Evolutionary conservation across 495 filamentous ascomycete species (phyloP).

Genomic region (Penicillium arizonense): DNA sequence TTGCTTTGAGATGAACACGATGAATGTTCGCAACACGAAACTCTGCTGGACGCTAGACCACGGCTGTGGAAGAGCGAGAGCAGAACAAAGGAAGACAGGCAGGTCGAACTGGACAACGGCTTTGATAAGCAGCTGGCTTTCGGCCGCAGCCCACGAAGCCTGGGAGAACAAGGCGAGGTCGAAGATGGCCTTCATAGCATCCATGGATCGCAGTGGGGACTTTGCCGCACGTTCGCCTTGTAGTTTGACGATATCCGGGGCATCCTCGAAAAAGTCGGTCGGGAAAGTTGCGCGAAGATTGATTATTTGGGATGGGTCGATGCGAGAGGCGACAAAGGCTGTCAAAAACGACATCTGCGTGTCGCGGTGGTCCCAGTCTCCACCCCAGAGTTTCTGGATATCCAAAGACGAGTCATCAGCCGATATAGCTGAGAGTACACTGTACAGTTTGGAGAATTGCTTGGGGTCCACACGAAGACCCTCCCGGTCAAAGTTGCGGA

Average conservation of each 20-base stretch:
- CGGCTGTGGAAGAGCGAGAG: constrained; percentile 64
- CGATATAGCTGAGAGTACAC: constrained; percentile 69
- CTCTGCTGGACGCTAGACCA: constrained; percentile 62
- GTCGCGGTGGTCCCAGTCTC: constrained; percentile 78
- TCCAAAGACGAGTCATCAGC: constrained; percentile 61
- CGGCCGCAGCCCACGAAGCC: constrained; percentile 60
- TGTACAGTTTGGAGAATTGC: constrained; percentile 79
- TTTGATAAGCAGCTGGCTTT: constrained; percentile 61
- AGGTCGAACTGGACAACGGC: constrained; percentile 51
- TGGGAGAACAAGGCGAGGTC: constrained; percentile 68
- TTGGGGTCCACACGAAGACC: constrained; percentile 68
- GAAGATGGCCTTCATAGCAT: constrained; percentile 79
- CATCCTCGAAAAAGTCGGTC: constrained; percentile 70
- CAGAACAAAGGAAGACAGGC: constrained; percentile 73
- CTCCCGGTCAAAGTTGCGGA: constrained; percentile 80
- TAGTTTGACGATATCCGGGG: constrained; percentile 65
- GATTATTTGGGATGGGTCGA: constrained; percentile 81
- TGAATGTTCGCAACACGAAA: constrained; percentile 59
- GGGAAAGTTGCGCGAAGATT: constrained; percentile 76
- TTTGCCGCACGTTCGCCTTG: constrained; percentile 72
- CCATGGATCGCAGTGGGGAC: constrained; percentile 84
- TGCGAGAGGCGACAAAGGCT: constrained; percentile 72
- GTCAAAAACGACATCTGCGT: constrained; percentile 89
- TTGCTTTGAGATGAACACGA: constrained; percentile 60
- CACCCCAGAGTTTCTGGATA: constrained; percentile 87